phyloP scores from a whole-genome alignment of 805 yeast species.

The Metschnikowia shivogae region DNA sequence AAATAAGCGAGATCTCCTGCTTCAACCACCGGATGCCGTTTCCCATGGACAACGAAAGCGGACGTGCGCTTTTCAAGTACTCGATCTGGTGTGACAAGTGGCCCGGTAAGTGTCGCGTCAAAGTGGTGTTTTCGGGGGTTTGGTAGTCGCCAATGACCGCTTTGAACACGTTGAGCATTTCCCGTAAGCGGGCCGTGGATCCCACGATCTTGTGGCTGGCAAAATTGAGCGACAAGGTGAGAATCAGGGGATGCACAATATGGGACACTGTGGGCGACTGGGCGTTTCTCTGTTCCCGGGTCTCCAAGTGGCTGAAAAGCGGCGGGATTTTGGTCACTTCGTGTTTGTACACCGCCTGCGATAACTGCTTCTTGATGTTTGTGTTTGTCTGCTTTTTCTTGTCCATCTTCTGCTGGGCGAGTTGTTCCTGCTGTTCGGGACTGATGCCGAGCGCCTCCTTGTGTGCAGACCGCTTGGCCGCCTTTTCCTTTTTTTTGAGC shows the following conservation, averaged over 20 bases:
- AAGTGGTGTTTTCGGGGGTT: constrained; percentile 81
- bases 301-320: constrained; percentile 74
- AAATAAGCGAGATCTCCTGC: constrained; percentile 81
- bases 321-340: constrained; percentile 51
- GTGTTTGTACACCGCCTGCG: constrained; percentile 46
- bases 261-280: constrained; percentile 54
- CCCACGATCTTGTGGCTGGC: constrained; percentile 88
- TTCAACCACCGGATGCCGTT: constrained; percentile 96
- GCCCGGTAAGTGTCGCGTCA: constrained; percentile 82
- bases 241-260: constrained; percentile 81
- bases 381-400: constrained; percentile 42
- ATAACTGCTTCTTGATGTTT: constrained; percentile 49
- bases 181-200: constrained; percentile 76
- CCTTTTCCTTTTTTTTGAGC: constrained; percentile 82
- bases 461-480: constrained; percentile 87
- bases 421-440: constrained; percentile 41
- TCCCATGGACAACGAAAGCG: constrained; percentile 92
- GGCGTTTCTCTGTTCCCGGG: constrained; percentile 67
- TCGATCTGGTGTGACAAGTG: constrained; percentile 92
- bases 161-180: constrained; percentile 82
- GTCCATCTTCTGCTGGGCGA: constrained; percentile 40
- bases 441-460: constrained; percentile 63
- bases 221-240: constrained; percentile 72
- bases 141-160: constrained; percentile 72
- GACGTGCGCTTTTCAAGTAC: constrained; percentile 84